These are phyloP conservation scores for Entelexis paramagnoliae DNA, from an alignment of 1,139 yeast species.

Conservation along the genomic window DNA sequence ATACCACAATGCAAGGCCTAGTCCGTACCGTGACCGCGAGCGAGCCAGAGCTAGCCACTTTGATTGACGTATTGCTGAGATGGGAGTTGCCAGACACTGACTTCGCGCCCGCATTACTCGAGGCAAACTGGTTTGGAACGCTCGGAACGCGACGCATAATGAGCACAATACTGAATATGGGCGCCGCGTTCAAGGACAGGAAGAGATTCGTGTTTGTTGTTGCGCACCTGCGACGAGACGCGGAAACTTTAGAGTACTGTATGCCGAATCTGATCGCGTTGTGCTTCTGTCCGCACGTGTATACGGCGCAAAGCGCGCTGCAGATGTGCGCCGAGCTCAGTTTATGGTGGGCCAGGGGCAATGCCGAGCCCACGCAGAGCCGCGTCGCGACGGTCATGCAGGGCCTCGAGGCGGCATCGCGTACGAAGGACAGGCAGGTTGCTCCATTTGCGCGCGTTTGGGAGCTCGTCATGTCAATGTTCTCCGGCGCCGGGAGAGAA, in stretches of 20 bases:
- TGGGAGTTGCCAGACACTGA: neutral
- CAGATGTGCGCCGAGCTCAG: too few species aligned
- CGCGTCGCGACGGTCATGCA: neutral
- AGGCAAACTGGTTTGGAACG: neutral
- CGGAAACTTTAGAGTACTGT: neutral
- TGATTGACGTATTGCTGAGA: neutral
- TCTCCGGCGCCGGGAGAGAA: too few species aligned
- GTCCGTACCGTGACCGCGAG: too few species aligned
- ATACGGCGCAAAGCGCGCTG: neutral
- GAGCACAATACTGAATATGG: neutral
- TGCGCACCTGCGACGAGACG: neutral
- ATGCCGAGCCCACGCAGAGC: too few species aligned
- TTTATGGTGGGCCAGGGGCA: too few species aligned
- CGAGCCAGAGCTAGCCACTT: neutral
- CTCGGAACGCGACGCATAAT: neutral
- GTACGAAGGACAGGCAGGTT: neutral
- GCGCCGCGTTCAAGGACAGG: neutral
- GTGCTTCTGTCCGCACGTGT: neutral
- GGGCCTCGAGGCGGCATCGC: neutral
- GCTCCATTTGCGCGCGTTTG: neutral
- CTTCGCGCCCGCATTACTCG: neutral
- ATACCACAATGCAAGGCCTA: too few species aligned
- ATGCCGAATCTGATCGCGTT: neutral
- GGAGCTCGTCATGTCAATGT: neutral
- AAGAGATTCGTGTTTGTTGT: neutral